phyloP scores from a whole-genome alignment of 805 yeast species.

The Metschnikowia koreensis region DNA sequence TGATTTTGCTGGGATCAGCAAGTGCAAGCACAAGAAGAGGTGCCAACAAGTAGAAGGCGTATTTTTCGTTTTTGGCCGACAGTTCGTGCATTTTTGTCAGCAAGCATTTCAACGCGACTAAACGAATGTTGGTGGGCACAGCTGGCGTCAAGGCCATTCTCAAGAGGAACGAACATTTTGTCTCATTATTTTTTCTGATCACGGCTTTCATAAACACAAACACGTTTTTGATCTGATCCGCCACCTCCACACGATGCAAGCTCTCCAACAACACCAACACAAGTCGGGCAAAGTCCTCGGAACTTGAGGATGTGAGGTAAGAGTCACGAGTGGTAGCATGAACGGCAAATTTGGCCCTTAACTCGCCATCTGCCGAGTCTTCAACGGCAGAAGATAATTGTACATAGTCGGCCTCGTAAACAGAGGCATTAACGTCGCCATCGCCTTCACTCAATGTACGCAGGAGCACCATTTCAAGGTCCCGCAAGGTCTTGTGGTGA shows the following conservation, averaged over 20 bases:
- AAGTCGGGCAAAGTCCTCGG: slow-evolving; percentile 42
- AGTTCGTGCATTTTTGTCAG: slow-evolving; percentile 22
- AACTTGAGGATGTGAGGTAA: slow-evolving; percentile 34
- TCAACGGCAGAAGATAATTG: slow-evolving; percentile 1
- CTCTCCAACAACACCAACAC: slow-evolving; percentile 45
- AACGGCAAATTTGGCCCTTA: background rate
- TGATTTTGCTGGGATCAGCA: slow-evolving; percentile 46
- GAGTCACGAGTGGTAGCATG: slow-evolving; percentile 23
- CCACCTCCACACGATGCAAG: slow-evolving; percentile 24
- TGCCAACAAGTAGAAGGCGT: slow-evolving; percentile 45
- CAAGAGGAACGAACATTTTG: slow-evolving; percentile 55
- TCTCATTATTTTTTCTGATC: slow-evolving; percentile 26
- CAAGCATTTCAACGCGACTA: slow-evolving; percentile 46
- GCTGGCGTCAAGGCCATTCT: slow-evolving; percentile 56
- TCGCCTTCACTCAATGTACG: slow-evolving; percentile 54
- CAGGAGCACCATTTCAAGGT: slow-evolving; percentile 59
- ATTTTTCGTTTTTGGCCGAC: slow-evolving; percentile 16
- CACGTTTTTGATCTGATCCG: slow-evolving; percentile 9
- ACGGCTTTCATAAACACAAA: slow-evolving; percentile 9
- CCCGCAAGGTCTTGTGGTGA: slow-evolving; percentile 24
- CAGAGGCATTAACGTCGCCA: slow-evolving; percentile 24
- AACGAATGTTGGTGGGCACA: slow-evolving; percentile 57
- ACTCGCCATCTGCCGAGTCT: background rate
- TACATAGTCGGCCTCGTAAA: slow-evolving; percentile 13
- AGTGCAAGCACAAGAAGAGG: slow-evolving; percentile 60